phyloP scores from a whole-genome alignment of 2,329 filamentous ascomycete genomes.

The Fusarium abutilonis region DNA sequence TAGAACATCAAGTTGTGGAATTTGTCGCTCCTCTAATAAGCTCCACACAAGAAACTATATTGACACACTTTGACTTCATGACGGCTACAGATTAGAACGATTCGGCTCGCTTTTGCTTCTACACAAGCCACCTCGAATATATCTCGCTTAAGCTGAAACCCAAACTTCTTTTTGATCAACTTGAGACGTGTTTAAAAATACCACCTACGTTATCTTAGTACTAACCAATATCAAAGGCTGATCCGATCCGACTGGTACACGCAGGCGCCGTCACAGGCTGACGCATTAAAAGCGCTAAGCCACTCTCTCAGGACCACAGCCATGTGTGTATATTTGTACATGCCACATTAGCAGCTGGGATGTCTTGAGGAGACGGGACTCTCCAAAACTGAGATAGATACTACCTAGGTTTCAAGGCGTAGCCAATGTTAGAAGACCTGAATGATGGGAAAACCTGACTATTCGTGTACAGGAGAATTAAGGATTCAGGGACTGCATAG shows the following conservation, averaged over 20 bases:
- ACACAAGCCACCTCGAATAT: neutral
- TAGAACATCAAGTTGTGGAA: conserved; percentile 15
- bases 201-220: neutral
- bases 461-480: neutral
- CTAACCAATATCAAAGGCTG: neutral
- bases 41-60: conserved; percentile 28
- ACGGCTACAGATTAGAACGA: neutral
- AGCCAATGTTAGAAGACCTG: neutral
- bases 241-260: conserved; percentile 28
- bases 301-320: conserved; percentile 24
- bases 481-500: conserved; percentile 28
- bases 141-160: conserved; percentile 11
- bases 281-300: conserved; percentile 41
- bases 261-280: conserved; percentile 41
- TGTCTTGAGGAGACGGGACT: neutral
- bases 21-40: neutral
- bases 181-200: conserved; percentile 16
- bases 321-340: neutral
- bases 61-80: conserved; percentile 12
- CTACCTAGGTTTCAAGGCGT: neutral
- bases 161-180: conserved; percentile 3
- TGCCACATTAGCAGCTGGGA: neutral
- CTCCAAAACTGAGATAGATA: too few relatives aligned
- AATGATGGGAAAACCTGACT: neutral
- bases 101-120: conserved; percentile 11